phyloP scores from a whole-genome alignment of 306 rosid genomes.

The Cajanus cajan region DNA sequence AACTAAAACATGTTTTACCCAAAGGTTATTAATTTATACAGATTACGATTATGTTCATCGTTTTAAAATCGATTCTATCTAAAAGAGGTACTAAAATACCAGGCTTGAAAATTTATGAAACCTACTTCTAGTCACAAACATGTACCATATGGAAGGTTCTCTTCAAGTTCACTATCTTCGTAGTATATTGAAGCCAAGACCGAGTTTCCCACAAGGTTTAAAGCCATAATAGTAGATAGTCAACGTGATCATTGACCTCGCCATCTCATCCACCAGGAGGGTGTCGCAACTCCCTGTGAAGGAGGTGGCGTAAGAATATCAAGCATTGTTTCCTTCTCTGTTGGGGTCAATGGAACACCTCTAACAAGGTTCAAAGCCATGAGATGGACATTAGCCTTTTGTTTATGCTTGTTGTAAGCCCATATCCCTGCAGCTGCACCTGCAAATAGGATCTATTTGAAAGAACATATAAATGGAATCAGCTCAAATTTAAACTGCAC shows the following conservation, averaged over 20 bases:
- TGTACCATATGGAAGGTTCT: not conserved
- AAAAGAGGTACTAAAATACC: not conserved
- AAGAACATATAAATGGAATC: slow-evolving; percentile 30
- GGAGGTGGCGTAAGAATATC: slow-evolving; percentile 76
- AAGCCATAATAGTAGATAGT: not conserved
- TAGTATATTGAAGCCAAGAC: not conserved
- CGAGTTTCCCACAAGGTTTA: not conserved
- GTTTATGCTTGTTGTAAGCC: slow-evolving; percentile 67
- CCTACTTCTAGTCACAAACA: slow-evolving; percentile 10
- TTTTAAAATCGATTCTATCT: not conserved
- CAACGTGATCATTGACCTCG: slow-evolving; percentile 42
- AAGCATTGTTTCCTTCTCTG: slow-evolving; percentile 82
- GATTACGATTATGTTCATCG: not conserved
- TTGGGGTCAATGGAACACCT: slow-evolving; percentile 62
- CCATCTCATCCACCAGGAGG: slow-evolving; percentile 63
- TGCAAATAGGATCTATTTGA: slow-evolving; percentile 40
- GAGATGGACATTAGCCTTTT: slow-evolving; percentile 68
- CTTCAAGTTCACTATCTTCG: not conserved
- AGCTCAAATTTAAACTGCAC: slow-evolving; percentile 9
- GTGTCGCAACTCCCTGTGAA: slow-evolving; percentile 38
- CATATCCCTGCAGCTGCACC: slow-evolving; percentile 67
- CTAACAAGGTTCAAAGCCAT: slow-evolving; percentile 82
- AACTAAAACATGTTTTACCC: too few species aligned
- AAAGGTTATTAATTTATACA: not conserved
- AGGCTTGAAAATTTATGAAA: slow-evolving; percentile 6